Base-by-base conservation (phyloP, 75 land plant species). In the Azolla pinnata region DNA sequence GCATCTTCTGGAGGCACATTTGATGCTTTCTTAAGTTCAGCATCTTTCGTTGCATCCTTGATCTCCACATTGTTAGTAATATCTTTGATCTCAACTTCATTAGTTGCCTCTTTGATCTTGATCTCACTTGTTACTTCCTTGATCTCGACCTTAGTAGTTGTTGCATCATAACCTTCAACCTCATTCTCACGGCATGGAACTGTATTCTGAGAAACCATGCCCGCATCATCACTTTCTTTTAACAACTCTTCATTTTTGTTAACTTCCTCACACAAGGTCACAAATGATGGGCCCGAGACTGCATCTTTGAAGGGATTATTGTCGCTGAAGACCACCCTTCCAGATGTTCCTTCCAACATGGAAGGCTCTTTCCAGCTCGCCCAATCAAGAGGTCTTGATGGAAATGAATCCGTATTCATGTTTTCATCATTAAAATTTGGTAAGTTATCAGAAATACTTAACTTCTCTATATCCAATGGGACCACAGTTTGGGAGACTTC, bases 321-420 rank as follows among this genome's bases (percentile, higher is more conserved):
- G 25, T 42, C 54, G 34, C 77, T 40, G 20, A 60, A 54, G 19
- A 60, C 31, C 32, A 56, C 60, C 10, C 28, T 58, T 29, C 63
- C 69, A 60, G 75, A 61, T 31, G 65, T 42, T 18, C 62, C 76
- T 38, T 58, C 71, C 18, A 70, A 31, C 46, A 62, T 75, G n/a
- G 73, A 50, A 21, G 70, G 71, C 50, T 88, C 88, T 42, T 83
- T 74, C 91, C 83, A 82, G 61, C 83, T 83, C 29, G 71, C 75
- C 88, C 83, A 82, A 19, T 74, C 84, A 44, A 79, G 73, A 31
- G 75, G 61, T 21, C 72, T 80, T 2, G 74, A 72, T 45, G 40
- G 57, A 44, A 59, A 72, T 31, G 38, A 46, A 20, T 70, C 79
- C 8, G 56, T 19, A 20, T 65, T 51, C 12, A 20, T 31, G 4